phyloP scores from a whole-genome alignment of 2,329 filamentous ascomycete genomes.

The Trichoderma gracile region DNA sequence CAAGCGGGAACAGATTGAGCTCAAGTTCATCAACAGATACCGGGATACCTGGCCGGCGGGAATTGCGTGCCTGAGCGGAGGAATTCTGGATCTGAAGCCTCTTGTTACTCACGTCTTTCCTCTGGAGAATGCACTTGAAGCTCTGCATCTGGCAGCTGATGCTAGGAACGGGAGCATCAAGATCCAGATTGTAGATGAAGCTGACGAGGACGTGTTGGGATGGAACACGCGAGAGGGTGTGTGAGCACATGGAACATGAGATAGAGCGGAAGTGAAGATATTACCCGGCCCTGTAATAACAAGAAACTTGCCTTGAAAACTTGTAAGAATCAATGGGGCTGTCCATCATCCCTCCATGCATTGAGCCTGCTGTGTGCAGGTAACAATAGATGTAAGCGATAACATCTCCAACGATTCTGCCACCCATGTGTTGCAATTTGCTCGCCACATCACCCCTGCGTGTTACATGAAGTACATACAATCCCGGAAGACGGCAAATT shows the following conservation, averaged over 20 bases:
- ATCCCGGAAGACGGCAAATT: too few species aligned
- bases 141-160: conserved; percentile 9
- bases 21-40: conserved; percentile 17
- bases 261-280: too few species aligned
- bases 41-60: conserved; percentile 17
- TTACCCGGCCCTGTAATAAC: too few species aligned
- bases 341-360: neutral
- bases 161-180: conserved; percentile 15
- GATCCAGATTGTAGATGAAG: conserved; percentile 14
- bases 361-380: too few species aligned
- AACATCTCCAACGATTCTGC: too few species aligned
- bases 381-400: too few species aligned
- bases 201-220: neutral
- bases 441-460: too few species aligned
- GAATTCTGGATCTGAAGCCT: conserved; percentile 12
- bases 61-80: conserved; percentile 11
- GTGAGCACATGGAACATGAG: neutral
- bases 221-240: neutral
- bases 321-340: too few species aligned
- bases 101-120: conserved; percentile 11
- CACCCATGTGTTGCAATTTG: too few species aligned
- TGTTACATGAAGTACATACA: too few species aligned
- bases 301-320: too few species aligned
- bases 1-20: neutral
- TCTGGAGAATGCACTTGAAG: conserved; percentile 2